phyloP scores from a whole-genome alignment of 2,329 filamentous ascomycete species.

The Stemphylium beticola region DNA sequence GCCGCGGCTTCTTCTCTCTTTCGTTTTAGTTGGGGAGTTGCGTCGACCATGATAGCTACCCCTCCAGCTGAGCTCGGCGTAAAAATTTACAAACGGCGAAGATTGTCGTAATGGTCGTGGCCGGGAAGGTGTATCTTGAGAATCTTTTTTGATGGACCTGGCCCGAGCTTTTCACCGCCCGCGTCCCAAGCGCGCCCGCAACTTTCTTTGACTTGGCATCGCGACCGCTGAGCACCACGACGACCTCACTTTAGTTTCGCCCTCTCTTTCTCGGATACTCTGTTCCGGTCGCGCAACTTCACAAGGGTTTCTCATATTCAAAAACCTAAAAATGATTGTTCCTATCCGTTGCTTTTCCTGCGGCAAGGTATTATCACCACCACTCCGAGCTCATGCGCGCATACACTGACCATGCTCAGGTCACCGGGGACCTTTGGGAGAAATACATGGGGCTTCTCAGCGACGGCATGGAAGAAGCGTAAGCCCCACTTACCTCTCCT shows the following conservation, averaged over 20 bases:
- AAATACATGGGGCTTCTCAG: slow-evolving; percentile 89
- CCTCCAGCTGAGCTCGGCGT: background rate
- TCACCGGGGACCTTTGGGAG: slow-evolving; percentile 97
- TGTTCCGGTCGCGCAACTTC: slow-evolving; percentile 2
- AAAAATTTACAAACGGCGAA: slow-evolving; percentile 1
- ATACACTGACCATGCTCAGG: slow-evolving; percentile 61
- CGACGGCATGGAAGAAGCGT: slow-evolving; percentile 56
- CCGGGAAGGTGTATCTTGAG: slow-evolving; percentile 13
- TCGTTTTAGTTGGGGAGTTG: slow-evolving; percentile 37
- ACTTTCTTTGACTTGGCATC: slow-evolving; percentile 44
- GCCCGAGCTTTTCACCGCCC: slow-evolving; percentile 45
- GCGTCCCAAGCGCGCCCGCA: slow-evolving; percentile 31
- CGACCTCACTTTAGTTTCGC: slow-evolving; percentile 7
- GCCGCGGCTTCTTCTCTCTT: slow-evolving; percentile 38
- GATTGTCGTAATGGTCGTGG: slow-evolving; percentile 6
- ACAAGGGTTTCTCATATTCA: background rate
- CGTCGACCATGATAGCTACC: slow-evolving; percentile 31
- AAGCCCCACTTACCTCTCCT: slow-evolving; percentile 11
- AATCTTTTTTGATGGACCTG: slow-evolving; percentile 31
- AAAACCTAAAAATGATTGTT: slow-evolving; percentile 83
- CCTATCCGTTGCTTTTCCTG: slow-evolving; percentile 98
- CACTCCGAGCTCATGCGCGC: slow-evolving; percentile 14
- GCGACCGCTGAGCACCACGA: slow-evolving; percentile 20
- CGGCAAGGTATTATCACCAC: slow-evolving; percentile 75
- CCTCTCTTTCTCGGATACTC: background rate